Percentiles rank a stretch among this genome's conserved stretches.
Evolutionary conservation across 2,329 filamentous ascomycete genomes (phyloP).

Genomic region (Metarhizium rileyi): DNA sequence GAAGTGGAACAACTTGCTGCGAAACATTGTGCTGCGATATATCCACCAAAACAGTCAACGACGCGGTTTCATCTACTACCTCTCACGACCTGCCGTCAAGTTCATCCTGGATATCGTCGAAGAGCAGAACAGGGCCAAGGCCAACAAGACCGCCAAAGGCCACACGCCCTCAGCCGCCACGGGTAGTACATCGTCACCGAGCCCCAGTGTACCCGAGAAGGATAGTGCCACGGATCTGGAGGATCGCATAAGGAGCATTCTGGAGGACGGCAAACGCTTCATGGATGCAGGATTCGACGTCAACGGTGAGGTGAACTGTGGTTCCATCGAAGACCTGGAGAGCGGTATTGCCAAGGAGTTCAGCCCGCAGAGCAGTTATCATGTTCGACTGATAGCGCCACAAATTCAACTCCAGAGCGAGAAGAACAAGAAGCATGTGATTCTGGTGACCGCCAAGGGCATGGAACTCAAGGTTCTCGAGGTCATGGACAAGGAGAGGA

Average conservation of each 20-base stretch:
- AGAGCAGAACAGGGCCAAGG: slow-evolving; percentile 71
- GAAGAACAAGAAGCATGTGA: slow-evolving; percentile 94
- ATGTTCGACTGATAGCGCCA: slow-evolving; percentile 87
- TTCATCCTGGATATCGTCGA: slow-evolving; percentile 98
- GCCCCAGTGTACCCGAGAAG: slow-evolving; percentile 37
- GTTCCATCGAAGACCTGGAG: slow-evolving; percentile 51
- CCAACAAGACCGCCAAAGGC: slow-evolving; percentile 18
- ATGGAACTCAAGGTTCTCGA: slow-evolving; percentile 98
- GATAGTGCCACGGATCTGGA: slow-evolving; percentile 60
- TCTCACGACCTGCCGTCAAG: slow-evolving; percentile 90
- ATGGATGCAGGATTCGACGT: slow-evolving; percentile 36
- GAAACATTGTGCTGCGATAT: slow-evolving; percentile 94
- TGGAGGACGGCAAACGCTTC: slow-evolving; percentile 76
- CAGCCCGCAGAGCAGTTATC: slow-evolving; percentile 84
- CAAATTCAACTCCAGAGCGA: slow-evolving; percentile 98
- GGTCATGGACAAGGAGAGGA: slow-evolving; percentile 91
- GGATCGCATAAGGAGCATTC: slow-evolving; percentile 74
- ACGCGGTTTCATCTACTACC: slow-evolving; percentile 93
- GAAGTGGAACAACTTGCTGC: slow-evolving; percentile 95
- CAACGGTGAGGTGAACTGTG: slow-evolving; percentile 23
- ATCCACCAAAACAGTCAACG: slow-evolving; percentile 95
- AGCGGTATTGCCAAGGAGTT: slow-evolving; percentile 82
- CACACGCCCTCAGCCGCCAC: slow-evolving; percentile 14
- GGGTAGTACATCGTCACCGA: slow-evolving; percentile 25
- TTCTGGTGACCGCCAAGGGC: slow-evolving; percentile 90